Percentiles rank a stretch among this genome's conserved stretches.
Evolutionary conservation across 2,329 filamentous ascomycete species (phyloP).

Genomic region (Ascochyta koolunga): DNA sequence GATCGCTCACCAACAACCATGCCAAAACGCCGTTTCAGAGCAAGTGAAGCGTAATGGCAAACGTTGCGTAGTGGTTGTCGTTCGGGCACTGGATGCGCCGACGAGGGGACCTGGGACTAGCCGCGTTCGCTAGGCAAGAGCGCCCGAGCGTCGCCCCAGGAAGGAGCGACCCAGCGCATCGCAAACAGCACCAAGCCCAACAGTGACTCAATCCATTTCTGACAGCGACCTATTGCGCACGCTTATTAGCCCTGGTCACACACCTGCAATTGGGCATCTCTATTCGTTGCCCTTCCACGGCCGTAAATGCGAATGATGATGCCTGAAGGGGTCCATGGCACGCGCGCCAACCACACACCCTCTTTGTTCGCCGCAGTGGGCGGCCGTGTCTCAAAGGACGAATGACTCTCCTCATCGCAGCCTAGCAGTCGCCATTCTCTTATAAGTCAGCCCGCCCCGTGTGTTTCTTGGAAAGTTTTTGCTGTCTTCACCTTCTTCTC

Average conservation of each 20-base stretch:
- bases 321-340: conserved; percentile 32
- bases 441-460: conserved; percentile 36
- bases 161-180: conserved; percentile 22
- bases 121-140: conserved; percentile 19
- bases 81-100: conserved; percentile 14
- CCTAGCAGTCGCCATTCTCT: conserved; percentile 18
- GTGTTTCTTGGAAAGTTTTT: conserved; percentile 32
- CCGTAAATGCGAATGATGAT: conserved; percentile 26
- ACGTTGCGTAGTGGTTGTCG: conserved; percentile 16
- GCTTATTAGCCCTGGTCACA: conserved; percentile 23
- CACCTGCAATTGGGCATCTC: conserved; percentile 34
- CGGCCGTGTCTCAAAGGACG: conserved; percentile 20
- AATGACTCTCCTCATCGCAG: conserved; percentile 21
- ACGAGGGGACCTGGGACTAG: conserved; percentile 10
- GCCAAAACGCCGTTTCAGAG: conserved; percentile 21
- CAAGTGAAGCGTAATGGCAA: conserved; percentile 16
- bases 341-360: conserved; percentile 25
- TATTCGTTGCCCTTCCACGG: conserved; percentile 39
- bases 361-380: conserved; percentile 29
- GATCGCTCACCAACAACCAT: conserved; percentile 19
- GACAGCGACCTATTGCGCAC: conserved; percentile 28
- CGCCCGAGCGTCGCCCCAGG: conserved; percentile 18
- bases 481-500: conserved; percentile 21
- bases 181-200: conserved; percentile 24
- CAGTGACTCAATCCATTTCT: conserved; percentile 33